Evolutionary conservation across 805 yeast species (phyloP), one percentile per base, ranked within the genome.

Genomic region (Starmera amethionina): DNA sequence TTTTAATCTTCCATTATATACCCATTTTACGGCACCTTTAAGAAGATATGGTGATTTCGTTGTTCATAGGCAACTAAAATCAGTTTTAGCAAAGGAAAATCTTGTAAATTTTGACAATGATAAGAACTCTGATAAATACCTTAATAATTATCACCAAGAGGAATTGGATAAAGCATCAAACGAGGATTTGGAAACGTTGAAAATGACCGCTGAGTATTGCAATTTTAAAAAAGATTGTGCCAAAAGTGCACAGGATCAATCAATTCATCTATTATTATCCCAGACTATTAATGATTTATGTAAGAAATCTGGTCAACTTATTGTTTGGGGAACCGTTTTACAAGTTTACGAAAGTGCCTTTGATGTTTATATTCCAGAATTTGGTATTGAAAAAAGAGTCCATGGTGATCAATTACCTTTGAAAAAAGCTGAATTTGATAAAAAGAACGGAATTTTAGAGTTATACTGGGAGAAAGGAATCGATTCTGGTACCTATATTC

Each of bases 391-490:
- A 58, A 89, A 89, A 62, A 73, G 97, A 54, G 96, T 89, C 18
- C 98, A 93, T 55, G 97, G 97, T 25, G 98, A 93, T 62, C 97
- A 93, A 62, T 68, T 93, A 41, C 97, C 97, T 10, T 68, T 90
- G 46, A 76, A 76, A 19, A 89, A 88, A 60, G 97, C 97, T 5
- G 97, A 93, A 59, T 93, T 83, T 58, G 89, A 85, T 58, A 83
- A 81, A 55, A 52, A 56, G 14, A 65, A 72, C 33, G 72, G 86
- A 35, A 63, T 77, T 9, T 68, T 90, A 52, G 96, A 90, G 57
- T 66, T 90, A 37, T 87, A 75, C 56, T 90, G 98, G 98, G 94
- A 87, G 59, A 77, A 76, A 39, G 90, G 89, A n/a, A 75, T 83
- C 40, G 97, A 90, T 59, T 75, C 95, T 18, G 96, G 96, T 0